Conservation (phyloP, 1,139 yeast species). For the Spencermartinsiella ligniputridi region DNA sequence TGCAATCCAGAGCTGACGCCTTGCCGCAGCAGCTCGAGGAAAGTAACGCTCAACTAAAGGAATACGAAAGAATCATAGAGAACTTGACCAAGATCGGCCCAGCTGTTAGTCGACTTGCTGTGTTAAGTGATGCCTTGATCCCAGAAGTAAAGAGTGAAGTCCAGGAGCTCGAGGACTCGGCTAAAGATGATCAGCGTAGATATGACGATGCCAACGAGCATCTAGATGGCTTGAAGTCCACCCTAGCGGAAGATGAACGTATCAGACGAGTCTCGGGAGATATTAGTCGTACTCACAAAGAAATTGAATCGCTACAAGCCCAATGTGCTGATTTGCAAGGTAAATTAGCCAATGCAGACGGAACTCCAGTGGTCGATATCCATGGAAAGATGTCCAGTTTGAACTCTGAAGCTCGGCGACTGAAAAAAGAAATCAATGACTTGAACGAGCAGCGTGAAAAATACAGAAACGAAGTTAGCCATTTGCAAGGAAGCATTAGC, state of each 20-base stretch:
- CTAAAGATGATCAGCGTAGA: constrained; percentile 7
- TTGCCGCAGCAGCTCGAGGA: constrained; percentile 5
- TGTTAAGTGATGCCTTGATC: constrained; percentile 12
- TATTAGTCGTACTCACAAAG: constrained; percentile 21
- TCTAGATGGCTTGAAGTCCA: constrained; percentile 14
- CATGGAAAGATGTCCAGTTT: constrained; percentile 47
- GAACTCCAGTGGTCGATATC: constrained; percentile 46
- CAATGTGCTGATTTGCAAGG: constrained; percentile 28
- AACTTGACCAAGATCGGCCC: constrained; percentile 28
- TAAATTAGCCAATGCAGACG: constrained; percentile 37
- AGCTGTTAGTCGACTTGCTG: constrained; percentile 17
- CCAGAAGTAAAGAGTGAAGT: constrained; percentile 21
- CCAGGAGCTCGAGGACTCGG: constrained; percentile 26
- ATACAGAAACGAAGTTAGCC: constrained; percentile 45
- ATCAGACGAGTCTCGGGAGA: constrained; percentile 38
- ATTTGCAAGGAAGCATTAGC: constrained; percentile 49
- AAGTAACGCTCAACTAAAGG: constrained; percentile 20
- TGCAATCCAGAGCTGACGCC: background rate
- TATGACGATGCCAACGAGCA: constrained; percentile 11
- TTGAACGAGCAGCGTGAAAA: constrained; percentile 48
- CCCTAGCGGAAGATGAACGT: constrained; percentile 26
- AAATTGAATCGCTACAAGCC: constrained; percentile 18
- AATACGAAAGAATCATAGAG: constrained; percentile 34
- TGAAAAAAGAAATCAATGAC: constrained; percentile 44
- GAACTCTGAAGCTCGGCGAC: constrained; percentile 41